phyloP scores from a whole-genome alignment of 2,329 filamentous ascomycete genomes.

The Clonostachys solani region DNA sequence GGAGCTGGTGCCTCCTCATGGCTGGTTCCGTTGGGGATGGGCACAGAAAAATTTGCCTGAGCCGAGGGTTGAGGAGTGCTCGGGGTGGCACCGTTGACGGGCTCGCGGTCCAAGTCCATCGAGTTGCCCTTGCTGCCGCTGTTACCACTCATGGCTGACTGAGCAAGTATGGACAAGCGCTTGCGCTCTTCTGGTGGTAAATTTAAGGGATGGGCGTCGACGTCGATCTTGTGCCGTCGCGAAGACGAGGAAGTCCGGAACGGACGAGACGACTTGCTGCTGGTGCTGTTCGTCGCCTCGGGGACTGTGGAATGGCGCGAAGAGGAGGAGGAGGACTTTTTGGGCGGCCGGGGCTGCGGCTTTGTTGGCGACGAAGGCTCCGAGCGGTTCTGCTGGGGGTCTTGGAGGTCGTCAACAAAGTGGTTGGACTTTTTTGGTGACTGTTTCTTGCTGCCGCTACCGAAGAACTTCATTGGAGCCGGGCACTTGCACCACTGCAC shows the following conservation, averaged over 20 bases:
- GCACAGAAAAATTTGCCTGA: conserved; percentile 43
- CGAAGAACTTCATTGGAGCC: conserved; percentile 46
- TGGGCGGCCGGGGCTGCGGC: conserved; percentile 26
- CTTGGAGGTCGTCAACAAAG: conserved; percentile 27
- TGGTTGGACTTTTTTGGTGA: conserved; percentile 33
- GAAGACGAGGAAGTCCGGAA: conserved; percentile 38
- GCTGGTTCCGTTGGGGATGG: conserved; percentile 27
- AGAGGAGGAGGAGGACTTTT: conserved; percentile 23
- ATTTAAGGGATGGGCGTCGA: conserved; percentile 82
- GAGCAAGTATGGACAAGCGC: conserved; percentile 65
- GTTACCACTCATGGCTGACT: conserved; percentile 49
- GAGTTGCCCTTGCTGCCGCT: conserved; percentile 33
- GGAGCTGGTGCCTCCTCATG: conserved; percentile 56
- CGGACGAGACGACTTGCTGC: conserved; percentile 22
- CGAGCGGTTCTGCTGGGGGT: conserved; percentile 23
- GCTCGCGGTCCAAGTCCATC: conserved; percentile 75
- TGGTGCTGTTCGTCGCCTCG: conserved; percentile 1
- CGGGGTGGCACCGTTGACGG: conserved; percentile 49
- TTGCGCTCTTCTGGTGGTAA: conserved; percentile 81
- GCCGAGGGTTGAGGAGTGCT: conserved; percentile 27
- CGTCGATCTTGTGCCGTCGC: conserved; percentile 54
- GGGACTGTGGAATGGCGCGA: conserved; percentile 19
- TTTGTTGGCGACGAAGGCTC: conserved; percentile 29
- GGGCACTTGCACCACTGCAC: background rate
- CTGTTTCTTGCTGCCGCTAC: conserved; percentile 34